Base-by-base conservation (phyloP, 768 basidiomycete species). In the Tricholomella constricta region DNA sequence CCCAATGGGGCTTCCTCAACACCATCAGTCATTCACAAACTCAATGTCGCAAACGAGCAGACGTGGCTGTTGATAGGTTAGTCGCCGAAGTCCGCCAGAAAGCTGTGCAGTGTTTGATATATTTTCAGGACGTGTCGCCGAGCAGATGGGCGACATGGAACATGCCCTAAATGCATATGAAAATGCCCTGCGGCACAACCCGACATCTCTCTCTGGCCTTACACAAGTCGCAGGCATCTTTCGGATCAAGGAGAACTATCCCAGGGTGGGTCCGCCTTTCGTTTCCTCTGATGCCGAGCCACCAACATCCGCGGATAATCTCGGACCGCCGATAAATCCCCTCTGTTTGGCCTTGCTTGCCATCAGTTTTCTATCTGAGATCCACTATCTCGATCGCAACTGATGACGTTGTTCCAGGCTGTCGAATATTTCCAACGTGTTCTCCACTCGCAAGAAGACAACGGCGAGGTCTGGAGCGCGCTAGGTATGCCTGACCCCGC, bases 401-500 rank as follows among this genome's bases (percentile, higher is more conserved):
- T 43, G 25, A 72, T 78, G 72, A 74, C 72, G 74, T 74, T 59
- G 48, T 67, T 64, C 73, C 72, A 94, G 91, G 96, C 96, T 43
- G 86, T 98, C 69, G 96, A 98, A 54, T 97, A 90, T 75, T 98
- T 97, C 69, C 92, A 97, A 63, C 86, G 95, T 41, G 94, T 95
- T 19, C 82, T 98, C 49, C 78, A 79, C 59, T 80, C 97, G 52
- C 88, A 94, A 63, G 92, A 93, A 72, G 94, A 97, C 72, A 97
- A 97, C 72, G 96, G 96, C 65, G 96, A 98, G 77, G 91, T 97
- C 52, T 98, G 96, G 96, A 94, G 92, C 64, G 94, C 95, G 0
- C 81, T 99, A 54, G 94, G 93, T 87, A 69, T 58, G 64, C 78
- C 47, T 58, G 63, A 26, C 48, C 43, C 41, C 8, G 40, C 45